Evolutionary conservation across 2,329 filamentous ascomycete species (phyloP).

Genomic region (Cordyceps pruinosa): DNA sequence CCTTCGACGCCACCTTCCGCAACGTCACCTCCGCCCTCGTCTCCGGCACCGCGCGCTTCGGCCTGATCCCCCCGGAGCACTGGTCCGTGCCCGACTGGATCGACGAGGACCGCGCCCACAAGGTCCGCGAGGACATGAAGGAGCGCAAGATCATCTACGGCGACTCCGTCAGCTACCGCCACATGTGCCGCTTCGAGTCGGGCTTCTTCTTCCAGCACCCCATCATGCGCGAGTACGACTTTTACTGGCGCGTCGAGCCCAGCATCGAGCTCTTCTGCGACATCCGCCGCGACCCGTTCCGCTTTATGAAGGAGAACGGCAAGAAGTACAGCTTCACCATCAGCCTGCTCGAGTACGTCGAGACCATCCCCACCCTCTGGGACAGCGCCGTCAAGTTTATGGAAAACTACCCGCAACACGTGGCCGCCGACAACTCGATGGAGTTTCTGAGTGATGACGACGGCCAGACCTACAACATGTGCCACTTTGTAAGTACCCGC

Average conservation of each 20-base stretch:
- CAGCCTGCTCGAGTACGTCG: slow-evolving; percentile 91
- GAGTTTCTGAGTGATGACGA: slow-evolving; percentile 85
- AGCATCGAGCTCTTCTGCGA: slow-evolving; percentile 96
- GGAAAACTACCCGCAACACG: slow-evolving; percentile 79
- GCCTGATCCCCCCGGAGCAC: slow-evolving; percentile 81
- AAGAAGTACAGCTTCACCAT: slow-evolving; percentile 99
- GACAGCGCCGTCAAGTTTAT: slow-evolving; percentile 94
- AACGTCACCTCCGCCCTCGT: slow-evolving; percentile 81
- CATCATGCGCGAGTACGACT: slow-evolving; percentile 93
- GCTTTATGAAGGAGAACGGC: slow-evolving; percentile 87
- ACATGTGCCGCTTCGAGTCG: slow-evolving; percentile 99
- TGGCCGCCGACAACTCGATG: slow-evolving; percentile 79
- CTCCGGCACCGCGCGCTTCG: slow-evolving; percentile 90
- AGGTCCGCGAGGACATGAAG: slow-evolving; percentile 90
- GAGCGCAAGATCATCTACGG: slow-evolving; percentile 96
- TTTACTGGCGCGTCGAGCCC: slow-evolving; percentile 99
- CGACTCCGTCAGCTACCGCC: slow-evolving; percentile 91
- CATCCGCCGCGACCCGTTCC: slow-evolving; percentile 92
- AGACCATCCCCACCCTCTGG: slow-evolving; percentile 95
- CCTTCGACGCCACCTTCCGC: slow-evolving; percentile 90
- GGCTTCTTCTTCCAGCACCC: slow-evolving; percentile 98
- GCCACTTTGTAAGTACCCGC: slow-evolving; percentile 87
- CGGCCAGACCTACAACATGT: slow-evolving; percentile 90
- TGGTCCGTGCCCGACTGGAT: slow-evolving; percentile 98
- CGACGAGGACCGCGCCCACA: slow-evolving; percentile 85